A percentile compares a stretch with the other conserved stretches of the same genome.
These are phyloP conservation scores for Colletotrichum acutatum DNA, from an alignment of 2,329 filamentous ascomycete genomes.

Conservation along the genomic window DNA sequence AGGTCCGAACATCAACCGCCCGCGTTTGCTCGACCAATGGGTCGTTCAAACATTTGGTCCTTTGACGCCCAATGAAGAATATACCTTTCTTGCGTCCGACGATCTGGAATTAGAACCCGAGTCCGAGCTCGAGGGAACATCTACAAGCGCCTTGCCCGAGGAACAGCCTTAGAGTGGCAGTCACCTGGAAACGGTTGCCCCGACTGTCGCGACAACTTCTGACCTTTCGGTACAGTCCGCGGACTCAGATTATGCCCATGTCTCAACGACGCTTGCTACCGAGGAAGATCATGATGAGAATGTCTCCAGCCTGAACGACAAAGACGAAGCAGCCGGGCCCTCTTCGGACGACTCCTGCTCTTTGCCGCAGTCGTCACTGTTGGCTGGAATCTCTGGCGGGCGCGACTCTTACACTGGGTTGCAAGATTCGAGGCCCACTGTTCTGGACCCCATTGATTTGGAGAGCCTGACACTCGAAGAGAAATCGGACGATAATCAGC, in stretches of 20 bases:
- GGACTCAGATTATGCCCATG: too few relatives aligned
- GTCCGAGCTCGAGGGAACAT: not conserved
- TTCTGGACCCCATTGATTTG: too few relatives aligned
- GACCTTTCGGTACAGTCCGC: too few relatives aligned
- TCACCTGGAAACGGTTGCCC: not conserved
- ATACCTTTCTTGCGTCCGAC: too few relatives aligned
- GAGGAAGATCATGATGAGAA: not conserved
- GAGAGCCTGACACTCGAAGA: too few relatives aligned
- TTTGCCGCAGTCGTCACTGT: not conserved
- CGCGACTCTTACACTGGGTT: not conserved
- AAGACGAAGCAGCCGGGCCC: not conserved
- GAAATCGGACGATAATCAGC: too few relatives aligned
- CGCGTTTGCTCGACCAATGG: not conserved
- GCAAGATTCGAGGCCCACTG: not conserved
- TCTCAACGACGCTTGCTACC: not conserved
- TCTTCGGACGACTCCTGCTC: too few relatives aligned
- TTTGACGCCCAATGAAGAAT: too few relatives aligned
- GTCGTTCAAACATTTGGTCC: not conserved
- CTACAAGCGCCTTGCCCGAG: not conserved
- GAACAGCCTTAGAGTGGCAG: not conserved
- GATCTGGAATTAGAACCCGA: too few relatives aligned
- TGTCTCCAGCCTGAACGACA: not conserved
- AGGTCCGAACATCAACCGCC: not conserved
- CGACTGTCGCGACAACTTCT: not conserved
- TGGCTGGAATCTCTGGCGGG: not conserved